These are phyloP conservation scores for Pyrenophora seminiperda DNA, from an alignment of 2,329 filamentous ascomycete genomes.

Conservation along the genomic window DNA sequence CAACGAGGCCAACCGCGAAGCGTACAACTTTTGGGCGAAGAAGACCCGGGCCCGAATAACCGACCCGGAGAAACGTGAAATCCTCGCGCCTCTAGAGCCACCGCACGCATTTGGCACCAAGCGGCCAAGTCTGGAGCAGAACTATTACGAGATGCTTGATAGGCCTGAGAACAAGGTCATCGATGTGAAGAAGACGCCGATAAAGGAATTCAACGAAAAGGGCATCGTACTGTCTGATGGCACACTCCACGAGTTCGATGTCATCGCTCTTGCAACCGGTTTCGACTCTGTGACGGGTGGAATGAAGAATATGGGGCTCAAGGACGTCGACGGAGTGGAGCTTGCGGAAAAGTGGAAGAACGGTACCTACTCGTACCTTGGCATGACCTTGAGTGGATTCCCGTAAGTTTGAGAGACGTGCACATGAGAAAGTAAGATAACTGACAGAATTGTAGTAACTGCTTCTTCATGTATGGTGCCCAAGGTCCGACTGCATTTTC, in stretches of 20 bases:
- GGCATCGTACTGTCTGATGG: slow-evolving; percentile 51
- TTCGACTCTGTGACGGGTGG: slow-evolving; percentile 54
- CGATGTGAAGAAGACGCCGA: slow-evolving; percentile 51
- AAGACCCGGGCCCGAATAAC: slow-evolving; percentile 51
- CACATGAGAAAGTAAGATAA: not conserved
- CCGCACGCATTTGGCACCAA: slow-evolving; percentile 56
- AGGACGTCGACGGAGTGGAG: slow-evolving; percentile 46
- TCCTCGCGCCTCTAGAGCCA: slow-evolving; percentile 53
- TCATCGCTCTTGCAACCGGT: slow-evolving; percentile 54
- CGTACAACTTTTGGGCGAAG: slow-evolving; percentile 56
- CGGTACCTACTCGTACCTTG: slow-evolving; percentile 50
- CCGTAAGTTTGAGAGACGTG: slow-evolving; percentile 18
- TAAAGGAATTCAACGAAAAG: slow-evolving; percentile 47
- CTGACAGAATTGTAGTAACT: slow-evolving; percentile 35
- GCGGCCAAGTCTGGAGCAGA: slow-evolving; percentile 54
- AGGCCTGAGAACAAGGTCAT: slow-evolving; percentile 51
- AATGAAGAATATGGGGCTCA: slow-evolving; percentile 50
- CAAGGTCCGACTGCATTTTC: slow-evolving; percentile 55
- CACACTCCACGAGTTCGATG: slow-evolving; percentile 50
- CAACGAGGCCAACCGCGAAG: slow-evolving; percentile 50
- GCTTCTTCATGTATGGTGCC: slow-evolving; percentile 54
- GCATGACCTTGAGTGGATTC: slow-evolving; percentile 49
- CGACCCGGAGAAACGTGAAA: slow-evolving; percentile 52
- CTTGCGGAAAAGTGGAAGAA: slow-evolving; percentile 50
- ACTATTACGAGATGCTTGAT: slow-evolving; percentile 55